A percentile compares a stretch with the other conserved stretches of the same genome.
These are phyloP conservation scores for Giardia duodenalis DNA, from an alignment of 208 protist genomes.

Conservation along the genomic window DNA sequence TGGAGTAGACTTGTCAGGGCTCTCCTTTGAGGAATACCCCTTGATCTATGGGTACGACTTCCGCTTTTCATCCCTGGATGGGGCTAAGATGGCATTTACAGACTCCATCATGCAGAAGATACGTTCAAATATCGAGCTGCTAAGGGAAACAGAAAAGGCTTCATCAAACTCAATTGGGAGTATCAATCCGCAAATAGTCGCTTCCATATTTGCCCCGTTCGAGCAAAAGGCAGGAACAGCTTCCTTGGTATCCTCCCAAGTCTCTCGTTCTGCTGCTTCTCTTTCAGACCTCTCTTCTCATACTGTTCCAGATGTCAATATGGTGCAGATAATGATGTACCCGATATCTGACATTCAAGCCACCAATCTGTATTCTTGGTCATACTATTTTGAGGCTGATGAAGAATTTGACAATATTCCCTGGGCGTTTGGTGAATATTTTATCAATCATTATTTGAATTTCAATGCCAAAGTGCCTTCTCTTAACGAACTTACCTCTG, in stretches of 20 bases:
- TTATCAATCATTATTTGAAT: not conserved
- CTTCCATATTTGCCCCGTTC: not conserved
- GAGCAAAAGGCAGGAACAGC: not conserved
- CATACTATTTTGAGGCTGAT: not conserved
- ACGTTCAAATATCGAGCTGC: not conserved
- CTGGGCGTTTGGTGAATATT: not conserved
- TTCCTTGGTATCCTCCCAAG: not conserved
- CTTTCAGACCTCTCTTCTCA: not conserved
- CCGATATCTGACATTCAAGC: not conserved
- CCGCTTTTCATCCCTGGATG: not conserved
- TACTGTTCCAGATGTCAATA: not conserved
- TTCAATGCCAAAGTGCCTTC: not conserved
- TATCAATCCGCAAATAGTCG: not conserved
- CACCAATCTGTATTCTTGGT: not conserved
- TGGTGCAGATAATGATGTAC: not conserved
- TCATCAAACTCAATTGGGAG: not conserved
- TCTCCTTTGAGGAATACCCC: not conserved
- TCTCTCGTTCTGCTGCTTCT: not conserved
- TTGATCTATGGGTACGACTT: not conserved
- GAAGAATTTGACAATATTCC: not conserved
- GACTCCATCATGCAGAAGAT: not conserved
- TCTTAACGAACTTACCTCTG: not conserved
- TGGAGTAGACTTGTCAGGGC: not conserved
- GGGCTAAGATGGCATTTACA: not conserved
- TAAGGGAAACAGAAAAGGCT: not conserved